phyloP scores from a whole-genome alignment of 2,329 filamentous ascomycete genomes.

The Mariannaea elegans region DNA sequence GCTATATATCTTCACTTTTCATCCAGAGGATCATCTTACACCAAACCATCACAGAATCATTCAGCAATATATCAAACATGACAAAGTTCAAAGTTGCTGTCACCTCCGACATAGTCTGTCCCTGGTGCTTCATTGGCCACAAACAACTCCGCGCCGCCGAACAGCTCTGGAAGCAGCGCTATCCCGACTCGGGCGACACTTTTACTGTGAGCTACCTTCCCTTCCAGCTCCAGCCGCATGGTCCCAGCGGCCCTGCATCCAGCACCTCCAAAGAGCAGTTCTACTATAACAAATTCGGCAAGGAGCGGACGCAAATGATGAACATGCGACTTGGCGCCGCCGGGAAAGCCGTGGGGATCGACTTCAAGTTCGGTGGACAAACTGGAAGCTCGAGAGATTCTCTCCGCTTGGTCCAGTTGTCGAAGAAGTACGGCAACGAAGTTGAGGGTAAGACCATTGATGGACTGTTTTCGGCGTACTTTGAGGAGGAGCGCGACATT shows the following conservation, averaged over 20 bases:
- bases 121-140: conserved; percentile 61
- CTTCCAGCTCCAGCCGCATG: conserved; percentile 53
- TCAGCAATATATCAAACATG: conserved; percentile 57
- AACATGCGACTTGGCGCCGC: conserved; percentile 41
- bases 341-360: conserved; percentile 50
- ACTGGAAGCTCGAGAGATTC: conserved; percentile 82
- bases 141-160: conserved; percentile 58
- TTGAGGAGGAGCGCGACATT: conserved; percentile 55
- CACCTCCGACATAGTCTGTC: conserved; percentile 61
- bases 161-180: conserved; percentile 47
- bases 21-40: no score
- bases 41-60: neutral
- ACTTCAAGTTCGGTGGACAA: conserved; percentile 68
- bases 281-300: conserved; percentile 65
- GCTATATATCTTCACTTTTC: no score
- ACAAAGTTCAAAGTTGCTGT: conserved; percentile 59
- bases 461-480: conserved; percentile 53
- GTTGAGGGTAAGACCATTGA: conserved; percentile 66
- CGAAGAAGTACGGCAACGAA: conserved; percentile 58
- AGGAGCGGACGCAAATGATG: conserved; percentile 59
- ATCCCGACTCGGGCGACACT: conserved; percentile 65
- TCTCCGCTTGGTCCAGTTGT: conserved; percentile 67
- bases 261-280: conserved; percentile 50
- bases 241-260: conserved; percentile 40
- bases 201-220: conserved; percentile 58